Base-by-base conservation (phyloP, 257 asterid genomes). In the Ilex asprella region DNA sequence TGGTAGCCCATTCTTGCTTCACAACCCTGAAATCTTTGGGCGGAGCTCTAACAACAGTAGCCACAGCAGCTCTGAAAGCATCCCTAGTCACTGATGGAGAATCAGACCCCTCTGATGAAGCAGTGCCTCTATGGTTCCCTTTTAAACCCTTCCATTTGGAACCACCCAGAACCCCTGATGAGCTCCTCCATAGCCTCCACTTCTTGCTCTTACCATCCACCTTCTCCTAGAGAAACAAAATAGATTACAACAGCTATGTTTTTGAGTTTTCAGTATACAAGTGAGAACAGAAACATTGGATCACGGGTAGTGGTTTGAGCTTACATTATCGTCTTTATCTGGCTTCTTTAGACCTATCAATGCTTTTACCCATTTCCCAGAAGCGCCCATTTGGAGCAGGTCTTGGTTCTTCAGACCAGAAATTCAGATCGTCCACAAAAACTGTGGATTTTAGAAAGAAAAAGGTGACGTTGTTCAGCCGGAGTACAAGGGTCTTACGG, bases 1-100 rank as follows among this genome's bases (percentile, higher is more conserved):
- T 89, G 66, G 97, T 96, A 50, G 95, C 97, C 95, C 97, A 92
- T 81, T 92, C 96, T 70, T 83, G 80, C 75, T 81, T 82, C 13
- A 92, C 96, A 59, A 58, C 88, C 71, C 64, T 79, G 73, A 92
- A 92, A 73, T 89, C 97, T 56, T 85, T 89, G 8, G 96, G 95
- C 68, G 84, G 89, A 58, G 97, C 97, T 61, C 97, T 77, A 7
- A 86, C 95, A n/a, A 92, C 95, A 57, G 95, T 72, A 21, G 95
- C 95, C 39, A 86, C 85, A 16, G 99, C 95, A 59, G 96, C 97
- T 60, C 44, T 72, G 70, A 62, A 92, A 58, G 95, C 95, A 47
- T 83, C 87, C 39, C 78, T 84, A 32, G 70, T 81, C 60, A 86
- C 77, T 5, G 87, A 73, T 7, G 84, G 75, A 50, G 85, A 75